Conservation (phyloP, 139 green algal genomes). For the Closterium sp. region DNA sequence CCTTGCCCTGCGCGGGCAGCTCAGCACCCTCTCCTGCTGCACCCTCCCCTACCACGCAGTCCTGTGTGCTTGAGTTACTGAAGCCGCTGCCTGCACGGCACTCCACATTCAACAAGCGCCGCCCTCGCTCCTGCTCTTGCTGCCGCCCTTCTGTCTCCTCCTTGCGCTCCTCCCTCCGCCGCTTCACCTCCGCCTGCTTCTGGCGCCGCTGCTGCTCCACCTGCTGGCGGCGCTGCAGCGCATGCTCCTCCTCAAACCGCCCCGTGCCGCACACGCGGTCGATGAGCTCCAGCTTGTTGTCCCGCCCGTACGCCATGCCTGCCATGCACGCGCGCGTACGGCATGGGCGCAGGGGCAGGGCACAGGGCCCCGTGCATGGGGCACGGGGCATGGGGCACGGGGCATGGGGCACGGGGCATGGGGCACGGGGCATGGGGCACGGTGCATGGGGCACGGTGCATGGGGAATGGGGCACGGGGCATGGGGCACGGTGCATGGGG, state of each 20-base stretch:
- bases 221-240: background rate
- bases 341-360: no score
- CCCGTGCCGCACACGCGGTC: slow-evolving; percentile 24
- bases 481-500: background rate
- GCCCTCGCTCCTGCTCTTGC: no score
- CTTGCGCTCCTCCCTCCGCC: background rate
- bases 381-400: background rate
- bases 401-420: background rate
- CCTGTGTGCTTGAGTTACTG: no score
- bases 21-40: no score
- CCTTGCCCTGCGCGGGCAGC: no score
- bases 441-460: background rate
- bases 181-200: background rate
- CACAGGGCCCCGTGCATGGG: no score
- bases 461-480: background rate
- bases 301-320: slow-evolving; percentile 14
- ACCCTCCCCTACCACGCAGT: no score
- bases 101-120: no score
- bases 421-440: background rate
- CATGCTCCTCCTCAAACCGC: background rate
- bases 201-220: background rate
- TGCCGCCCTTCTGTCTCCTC: background rate
- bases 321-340: background rate
- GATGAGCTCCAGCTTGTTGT: slow-evolving; percentile 31
- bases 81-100: no score